Evolutionary conservation across 1,139 yeast genomes (phyloP).

Genomic region (Geotrichum restrictum): DNA sequence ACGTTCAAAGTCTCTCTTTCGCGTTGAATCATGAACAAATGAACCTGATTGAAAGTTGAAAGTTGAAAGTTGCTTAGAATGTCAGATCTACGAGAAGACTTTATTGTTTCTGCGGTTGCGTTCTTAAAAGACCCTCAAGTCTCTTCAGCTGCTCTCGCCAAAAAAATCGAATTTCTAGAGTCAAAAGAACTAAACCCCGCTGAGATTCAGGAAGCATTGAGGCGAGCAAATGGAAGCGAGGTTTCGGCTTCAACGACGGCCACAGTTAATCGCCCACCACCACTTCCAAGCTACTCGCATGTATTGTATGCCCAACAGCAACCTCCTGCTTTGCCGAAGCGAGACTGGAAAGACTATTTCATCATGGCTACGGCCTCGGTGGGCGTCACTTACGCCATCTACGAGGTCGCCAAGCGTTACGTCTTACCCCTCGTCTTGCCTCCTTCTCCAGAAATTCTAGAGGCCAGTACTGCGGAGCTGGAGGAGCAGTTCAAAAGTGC

Average conservation of each 20-base stretch:
- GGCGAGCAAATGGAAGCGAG: constrained; percentile 46
- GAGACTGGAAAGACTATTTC: constrained; percentile 95
- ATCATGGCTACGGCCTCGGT: constrained; percentile 96
- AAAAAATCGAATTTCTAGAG: constrained; percentile 82
- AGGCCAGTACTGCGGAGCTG: constrained; percentile 75
- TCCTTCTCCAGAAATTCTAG: constrained; percentile 73
- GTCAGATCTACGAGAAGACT: constrained; percentile 56
- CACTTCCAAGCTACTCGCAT: constrained; percentile 26
- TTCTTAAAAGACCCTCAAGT: constrained; percentile 78
- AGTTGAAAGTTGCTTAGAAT: not conserved
- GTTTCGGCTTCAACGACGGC: constrained; percentile 17
- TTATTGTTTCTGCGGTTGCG: constrained; percentile 71
- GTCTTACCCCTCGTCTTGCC: constrained; percentile 80
- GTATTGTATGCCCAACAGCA: constrained; percentile 33
- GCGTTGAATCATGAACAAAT: not conserved
- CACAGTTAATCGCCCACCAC: constrained; percentile 20
- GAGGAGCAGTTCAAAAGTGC: constrained; percentile 78
- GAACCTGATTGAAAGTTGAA: not conserved
- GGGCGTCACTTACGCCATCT: constrained; percentile 85
- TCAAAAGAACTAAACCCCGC: constrained; percentile 73
- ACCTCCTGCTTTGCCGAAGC: constrained; percentile 76
- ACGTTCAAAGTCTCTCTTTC: not conserved
- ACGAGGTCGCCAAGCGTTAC: constrained; percentile 73
- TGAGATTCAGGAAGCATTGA: constrained; percentile 79
- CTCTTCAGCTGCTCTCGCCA: constrained; percentile 67